Evolutionary conservation across 2,329 filamentous ascomycete genomes (phyloP), one percentile per base, ranked within the genome.

Genomic region (Cryphonectria naterciae): DNA sequence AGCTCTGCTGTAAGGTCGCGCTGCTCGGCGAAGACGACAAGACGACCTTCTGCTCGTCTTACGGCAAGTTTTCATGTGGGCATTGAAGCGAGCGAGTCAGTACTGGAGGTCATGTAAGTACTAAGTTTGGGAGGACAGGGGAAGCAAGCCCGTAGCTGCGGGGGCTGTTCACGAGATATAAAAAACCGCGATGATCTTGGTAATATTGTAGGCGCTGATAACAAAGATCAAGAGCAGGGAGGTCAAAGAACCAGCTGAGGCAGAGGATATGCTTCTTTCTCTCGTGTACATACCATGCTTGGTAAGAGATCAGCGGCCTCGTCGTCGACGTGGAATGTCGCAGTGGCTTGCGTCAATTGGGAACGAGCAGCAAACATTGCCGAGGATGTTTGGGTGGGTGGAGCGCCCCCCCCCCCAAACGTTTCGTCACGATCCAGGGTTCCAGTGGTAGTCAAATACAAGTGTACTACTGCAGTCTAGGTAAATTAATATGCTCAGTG

Each of bases 11-110:
- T 22, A 15, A 22, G 41, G 25, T 32, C 19, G 19, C 19, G 19
- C 25, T 32, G 43, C 46, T 65, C 46, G 4, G 13, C 25, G 17
- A 65, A 65, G 61, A 43, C 61, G 61, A 43, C 61, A 64, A 32
- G 13, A 64, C 39, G n/a, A 64, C 32, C 61, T 46, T n/a, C 39
- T 64, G 32, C 61, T 46, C 61, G 4, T 64, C 39, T 46, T 39
- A 64, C n/a, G 11, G n/a, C 13, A 64, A 64, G 37, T 13, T 64
- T 8, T 46, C 61, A 64, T 32, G 35, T 64, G 61, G 39, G 13
- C 61, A 64, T 64, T 46, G 25, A 28, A 58, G 28, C 54, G 54
- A 58, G 54, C 54, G 54, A 58, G 54, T 56, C 54, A 58, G 25
- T 32, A 32, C 54, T 32, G 54, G 28, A 15, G 6, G 46, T 56